Conservation (phyloP, 331 rosid species). For the Acacia pycnantha region DNA sequence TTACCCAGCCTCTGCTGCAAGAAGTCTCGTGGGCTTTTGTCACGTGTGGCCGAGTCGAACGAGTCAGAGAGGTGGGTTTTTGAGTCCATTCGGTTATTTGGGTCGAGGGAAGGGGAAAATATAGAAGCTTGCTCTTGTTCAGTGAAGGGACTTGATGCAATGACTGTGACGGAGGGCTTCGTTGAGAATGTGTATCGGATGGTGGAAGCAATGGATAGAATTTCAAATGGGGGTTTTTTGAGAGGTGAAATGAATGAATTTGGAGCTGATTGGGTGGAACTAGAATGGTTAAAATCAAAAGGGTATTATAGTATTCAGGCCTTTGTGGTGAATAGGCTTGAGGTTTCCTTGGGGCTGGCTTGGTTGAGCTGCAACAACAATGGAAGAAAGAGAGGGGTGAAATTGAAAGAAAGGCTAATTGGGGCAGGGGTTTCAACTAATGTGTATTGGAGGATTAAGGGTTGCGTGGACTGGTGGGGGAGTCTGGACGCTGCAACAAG, state of each 20-base stretch:
- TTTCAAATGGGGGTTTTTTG: constrained; percentile 68
- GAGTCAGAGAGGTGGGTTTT: constrained; percentile 33
- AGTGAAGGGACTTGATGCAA: constrained; percentile 45
- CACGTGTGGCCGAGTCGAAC: constrained; percentile 59
- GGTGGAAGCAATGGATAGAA: constrained; percentile 60
- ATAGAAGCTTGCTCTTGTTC: constrained; percentile 58
- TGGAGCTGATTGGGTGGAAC: constrained; percentile 76
- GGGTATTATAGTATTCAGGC: constrained; percentile 81
- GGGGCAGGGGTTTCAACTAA: constrained; percentile 51
- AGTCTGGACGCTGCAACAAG: constrained; percentile 56
- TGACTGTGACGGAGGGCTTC: constrained; percentile 53
- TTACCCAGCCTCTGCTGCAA: constrained; percentile 78
- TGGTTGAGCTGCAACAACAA: constrained; percentile 57
- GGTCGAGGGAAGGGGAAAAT: constrained; percentile 64
- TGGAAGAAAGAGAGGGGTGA: constrained; percentile 76
- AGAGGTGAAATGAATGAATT: constrained; percentile 73
- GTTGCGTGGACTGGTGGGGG: constrained; percentile 91
- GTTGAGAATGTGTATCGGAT: constrained; percentile 55
- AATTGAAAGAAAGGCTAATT: constrained; percentile 74
- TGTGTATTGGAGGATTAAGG: constrained; percentile 92
- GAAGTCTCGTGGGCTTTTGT: constrained; percentile 71
- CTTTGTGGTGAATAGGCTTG: constrained; percentile 72
- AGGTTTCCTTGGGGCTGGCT: constrained; percentile 77
- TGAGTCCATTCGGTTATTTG: constrained; percentile 51
- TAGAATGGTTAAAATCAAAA: constrained; percentile 82